phyloP scores from a whole-genome alignment of 495 filamentous ascomycete genomes.

The Massariosphaeria phaeospora region DNA sequence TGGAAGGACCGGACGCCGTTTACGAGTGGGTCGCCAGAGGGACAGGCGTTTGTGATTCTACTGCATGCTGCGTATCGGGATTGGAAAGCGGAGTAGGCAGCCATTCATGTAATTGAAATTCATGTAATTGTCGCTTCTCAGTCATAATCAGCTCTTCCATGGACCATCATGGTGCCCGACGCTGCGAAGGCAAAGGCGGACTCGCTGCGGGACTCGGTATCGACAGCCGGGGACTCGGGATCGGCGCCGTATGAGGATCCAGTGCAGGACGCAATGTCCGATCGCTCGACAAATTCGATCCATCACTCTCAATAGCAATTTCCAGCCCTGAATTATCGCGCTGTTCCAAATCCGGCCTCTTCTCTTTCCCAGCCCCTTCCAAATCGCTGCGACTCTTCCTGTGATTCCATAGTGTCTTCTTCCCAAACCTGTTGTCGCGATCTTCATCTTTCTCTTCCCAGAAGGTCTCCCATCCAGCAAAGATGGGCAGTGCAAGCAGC shows the following conservation, averaged over 20 bases:
- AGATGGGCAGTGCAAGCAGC: constrained; percentile 23
- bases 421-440: not conserved
- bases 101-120: not conserved
- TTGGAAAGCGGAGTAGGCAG: constrained; percentile 26
- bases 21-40: constrained; percentile 44
- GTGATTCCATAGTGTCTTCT: too few relatives aligned
- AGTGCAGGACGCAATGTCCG: too few relatives aligned
- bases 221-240: not conserved
- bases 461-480: constrained; percentile 32
- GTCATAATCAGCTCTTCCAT: not conserved
- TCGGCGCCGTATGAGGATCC: not conserved
- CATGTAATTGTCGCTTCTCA: not conserved
- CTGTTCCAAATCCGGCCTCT: too few relatives aligned
- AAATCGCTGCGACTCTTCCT: too few relatives aligned
- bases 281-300: not conserved
- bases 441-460: constrained; percentile 8
- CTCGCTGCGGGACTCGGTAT: not conserved
- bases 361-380: too few relatives aligned
- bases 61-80: constrained; percentile 48
- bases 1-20: constrained; percentile 41
- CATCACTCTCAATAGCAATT: too few relatives aligned
- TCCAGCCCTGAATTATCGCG: too few relatives aligned
- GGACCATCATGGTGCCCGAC: not conserved
- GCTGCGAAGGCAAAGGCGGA: not conserved
- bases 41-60: constrained; percentile 47